Conservation (phyloP, 352 stramenopile species). For the Globisporangium recalcitrans region DNA sequence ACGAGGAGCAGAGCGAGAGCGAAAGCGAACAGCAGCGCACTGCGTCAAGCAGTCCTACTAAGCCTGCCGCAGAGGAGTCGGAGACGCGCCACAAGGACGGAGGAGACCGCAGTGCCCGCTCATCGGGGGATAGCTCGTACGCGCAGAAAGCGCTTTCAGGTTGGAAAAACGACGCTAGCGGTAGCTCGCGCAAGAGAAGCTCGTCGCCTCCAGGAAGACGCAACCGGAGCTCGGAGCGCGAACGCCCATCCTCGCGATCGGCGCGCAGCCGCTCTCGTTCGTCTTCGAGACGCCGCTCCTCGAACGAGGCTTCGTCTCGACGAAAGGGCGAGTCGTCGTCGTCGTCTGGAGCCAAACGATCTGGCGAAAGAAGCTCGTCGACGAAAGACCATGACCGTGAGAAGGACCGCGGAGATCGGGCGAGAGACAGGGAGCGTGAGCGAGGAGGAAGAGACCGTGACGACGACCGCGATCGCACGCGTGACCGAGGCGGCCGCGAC, state of each 20-base stretch:
- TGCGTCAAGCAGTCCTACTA: background rate
- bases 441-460: conserved; percentile 23
- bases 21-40: conserved; percentile 20
- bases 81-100: background rate
- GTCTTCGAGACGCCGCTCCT: conserved; percentile 34
- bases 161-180: conserved; percentile 4
- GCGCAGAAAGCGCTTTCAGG: conserved; percentile 5
- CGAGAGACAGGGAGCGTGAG: conserved; percentile 21
- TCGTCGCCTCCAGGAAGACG: conserved; percentile 1
- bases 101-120: background rate
- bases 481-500: conserved; percentile 21
- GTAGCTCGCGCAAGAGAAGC: conserved; percentile 9
- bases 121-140: conserved; percentile 1
- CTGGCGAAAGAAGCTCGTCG: conserved; percentile 10
- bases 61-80: background rate
- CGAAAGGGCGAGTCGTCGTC: conserved; percentile 21
- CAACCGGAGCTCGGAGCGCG: conserved; percentile 16
- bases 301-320: conserved; percentile 24
- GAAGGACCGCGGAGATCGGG: conserved; percentile 13
- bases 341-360: conserved; percentile 14
- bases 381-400: conserved; percentile 10
- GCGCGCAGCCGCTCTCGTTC: conserved; percentile 28
- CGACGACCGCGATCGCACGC: conserved; percentile 24
- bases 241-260: conserved; percentile 8
- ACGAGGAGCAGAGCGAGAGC: conserved; percentile 35